These are phyloP conservation scores for Xylaria longipes DNA, from an alignment of 495 filamentous ascomycete genomes.

Conservation along the genomic window DNA sequence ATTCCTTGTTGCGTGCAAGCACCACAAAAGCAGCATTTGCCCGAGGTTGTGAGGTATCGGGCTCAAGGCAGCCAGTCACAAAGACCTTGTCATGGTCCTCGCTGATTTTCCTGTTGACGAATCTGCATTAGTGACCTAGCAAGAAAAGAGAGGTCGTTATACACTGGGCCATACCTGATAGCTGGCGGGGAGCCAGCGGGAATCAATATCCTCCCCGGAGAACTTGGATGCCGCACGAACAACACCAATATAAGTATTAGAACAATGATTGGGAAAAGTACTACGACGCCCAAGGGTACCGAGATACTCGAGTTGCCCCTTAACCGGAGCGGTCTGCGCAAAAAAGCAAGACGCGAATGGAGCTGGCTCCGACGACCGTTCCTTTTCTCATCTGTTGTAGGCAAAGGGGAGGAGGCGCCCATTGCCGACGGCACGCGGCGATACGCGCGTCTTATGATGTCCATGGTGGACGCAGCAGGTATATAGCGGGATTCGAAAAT, in stretches of 20 bases:
- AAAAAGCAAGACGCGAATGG: constrained; percentile 73
- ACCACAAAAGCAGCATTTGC: constrained; percentile 97
- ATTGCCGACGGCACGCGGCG: constrained; percentile 53
- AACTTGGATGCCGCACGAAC: constrained; percentile 87
- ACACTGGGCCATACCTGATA: constrained; percentile 70
- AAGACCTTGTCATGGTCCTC: constrained; percentile 98
- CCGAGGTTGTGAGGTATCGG: constrained; percentile 66
- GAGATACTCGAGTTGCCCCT: constrained; percentile 94
- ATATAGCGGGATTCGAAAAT: constrained; percentile 9
- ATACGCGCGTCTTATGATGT: constrained; percentile 60
- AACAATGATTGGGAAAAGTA: constrained; percentile 91
- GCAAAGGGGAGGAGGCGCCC: constrained; percentile 46
- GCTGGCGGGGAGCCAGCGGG: constrained; percentile 88
- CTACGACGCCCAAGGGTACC: constrained; percentile 89
- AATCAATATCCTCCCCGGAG: constrained; percentile 81
- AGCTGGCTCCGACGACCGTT: constrained; percentile 44
- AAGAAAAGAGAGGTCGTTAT: neutral
- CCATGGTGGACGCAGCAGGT: constrained; percentile 48
- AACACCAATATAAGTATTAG: constrained; percentile 89
- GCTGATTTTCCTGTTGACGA: constrained; percentile 80
- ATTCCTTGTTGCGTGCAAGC: constrained; percentile 92
- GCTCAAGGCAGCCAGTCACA: constrained; percentile 82
- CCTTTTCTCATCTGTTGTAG: constrained; percentile 54
- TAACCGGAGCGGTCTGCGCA: constrained; percentile 87
- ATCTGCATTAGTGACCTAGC: neutral